These are phyloP conservation scores for Spergularia marina DNA, from an alignment of 148 eudicot species.

Conservation along the genomic window DNA sequence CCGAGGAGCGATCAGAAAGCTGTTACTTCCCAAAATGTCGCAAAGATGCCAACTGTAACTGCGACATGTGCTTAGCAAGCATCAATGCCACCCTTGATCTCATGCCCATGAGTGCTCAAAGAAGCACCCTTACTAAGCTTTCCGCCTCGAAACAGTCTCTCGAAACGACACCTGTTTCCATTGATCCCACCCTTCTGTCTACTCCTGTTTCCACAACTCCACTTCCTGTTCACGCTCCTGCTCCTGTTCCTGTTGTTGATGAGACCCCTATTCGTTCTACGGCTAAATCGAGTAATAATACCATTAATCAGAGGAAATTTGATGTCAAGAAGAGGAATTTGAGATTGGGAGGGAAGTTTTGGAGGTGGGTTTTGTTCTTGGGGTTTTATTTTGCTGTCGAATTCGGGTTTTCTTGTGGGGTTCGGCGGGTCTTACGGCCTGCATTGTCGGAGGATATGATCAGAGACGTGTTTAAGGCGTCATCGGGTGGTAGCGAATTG, in stretches of 20 bases:
- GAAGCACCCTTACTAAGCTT: slow-evolving; percentile 39
- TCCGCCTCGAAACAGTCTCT: slow-evolving; percentile 31
- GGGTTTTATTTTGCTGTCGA: slow-evolving; percentile 35
- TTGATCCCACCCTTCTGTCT: slow-evolving; percentile 36
- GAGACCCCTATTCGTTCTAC: slow-evolving; percentile 14
- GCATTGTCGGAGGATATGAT: slow-evolving; percentile 38
- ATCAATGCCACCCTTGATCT: slow-evolving; percentile 74
- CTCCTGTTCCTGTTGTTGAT: neutral
- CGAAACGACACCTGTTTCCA: slow-evolving; percentile 39
- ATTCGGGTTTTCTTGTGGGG: slow-evolving; percentile 44
- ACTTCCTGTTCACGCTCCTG: neutral
- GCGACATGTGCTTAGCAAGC: slow-evolving; percentile 66
- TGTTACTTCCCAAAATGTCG: slow-evolving; percentile 60
- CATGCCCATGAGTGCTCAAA: slow-evolving; percentile 45
- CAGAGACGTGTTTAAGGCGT: slow-evolving; percentile 31
- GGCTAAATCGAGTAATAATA: slow-evolving; percentile 15
- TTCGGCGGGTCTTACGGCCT: slow-evolving; percentile 40
- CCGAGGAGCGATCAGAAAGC: slow-evolving; percentile 30
- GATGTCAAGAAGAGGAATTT: slow-evolving; percentile 31
- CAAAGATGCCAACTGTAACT: slow-evolving; percentile 67
- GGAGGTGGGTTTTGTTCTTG: slow-evolving; percentile 26
- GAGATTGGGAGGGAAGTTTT: slow-evolving; percentile 5
- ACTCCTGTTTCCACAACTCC: slow-evolving; percentile 36
- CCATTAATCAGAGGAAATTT: neutral
- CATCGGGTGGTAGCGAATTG: slow-evolving; percentile 33